Base-by-base conservation (phyloP, 805 yeast species). In the Suhomyces xylopsoci region DNA sequence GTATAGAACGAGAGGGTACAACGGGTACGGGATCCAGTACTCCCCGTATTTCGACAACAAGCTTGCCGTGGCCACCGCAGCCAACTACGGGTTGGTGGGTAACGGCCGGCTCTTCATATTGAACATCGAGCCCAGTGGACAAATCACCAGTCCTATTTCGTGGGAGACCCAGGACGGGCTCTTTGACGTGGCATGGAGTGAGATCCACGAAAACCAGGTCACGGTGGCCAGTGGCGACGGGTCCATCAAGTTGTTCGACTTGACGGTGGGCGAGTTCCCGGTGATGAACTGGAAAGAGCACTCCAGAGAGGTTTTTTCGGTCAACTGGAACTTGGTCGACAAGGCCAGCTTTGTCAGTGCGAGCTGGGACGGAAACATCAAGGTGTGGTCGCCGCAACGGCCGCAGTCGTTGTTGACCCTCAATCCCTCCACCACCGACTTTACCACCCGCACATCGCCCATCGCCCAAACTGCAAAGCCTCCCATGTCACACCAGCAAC, bases 111-210 rank as follows among this genome's bases (percentile, higher is more conserved):
- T 93, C 26, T 85, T 75, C 59, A 76, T 93, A 1, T 72, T 93
- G 22, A 83, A 83, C 47, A 88, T 93, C 46, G 81, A 79, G 49
- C 81, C 83, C 20, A 71, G 76, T 55, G 98, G 98, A 0, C 61
- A 58, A n/a, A 77, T 90, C 15, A 61, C 62, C 5, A 79, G 78
- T 40, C 83, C 81, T 45, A 70, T 78, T 4, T 67, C 80, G 14
- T 93, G 89, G 73, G 90, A 90, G 55, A 93, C 98, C 0, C 97
- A 93, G 68, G 99, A 93, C 70, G 96, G 97, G 5, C 73, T 92
- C 15, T 91, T 89, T 62, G 96, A 89, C 62, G 71, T 88, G 1
- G 82, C 93, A 0, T 93, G 98, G 98, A 87, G 92, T 52, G 99
- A 93, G 66, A 50, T 77, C 5, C 93, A 93, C 67, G 97, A 91